phyloP scores from a whole-genome alignment of 305 asterid genomes.

The Fraxinus greggii region DNA sequence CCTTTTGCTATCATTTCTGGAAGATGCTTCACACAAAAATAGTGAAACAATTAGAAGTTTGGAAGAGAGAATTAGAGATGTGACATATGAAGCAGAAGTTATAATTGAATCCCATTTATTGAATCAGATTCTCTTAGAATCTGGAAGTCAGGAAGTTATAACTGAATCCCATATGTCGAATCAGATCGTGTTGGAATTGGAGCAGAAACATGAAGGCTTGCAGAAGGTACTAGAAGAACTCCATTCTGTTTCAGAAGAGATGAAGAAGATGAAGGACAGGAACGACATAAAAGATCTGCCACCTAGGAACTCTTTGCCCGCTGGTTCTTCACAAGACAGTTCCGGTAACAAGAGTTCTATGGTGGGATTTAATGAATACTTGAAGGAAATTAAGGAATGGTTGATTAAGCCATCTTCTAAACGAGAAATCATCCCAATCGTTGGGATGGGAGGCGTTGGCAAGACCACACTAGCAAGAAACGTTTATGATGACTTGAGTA shows the following conservation, averaged over 20 bases:
- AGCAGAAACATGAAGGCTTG: neutral
- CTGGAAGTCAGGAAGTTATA: neutral
- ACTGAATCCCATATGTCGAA: neutral
- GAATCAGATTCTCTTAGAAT: neutral
- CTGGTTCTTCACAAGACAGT: slow-evolving; percentile 17
- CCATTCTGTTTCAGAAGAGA: neutral
- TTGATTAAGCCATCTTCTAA: slow-evolving; percentile 6
- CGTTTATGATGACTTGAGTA: neutral
- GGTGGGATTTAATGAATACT: neutral
- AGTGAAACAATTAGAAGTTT: neutral
- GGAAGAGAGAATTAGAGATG: neutral
- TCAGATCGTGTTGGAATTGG: neutral
- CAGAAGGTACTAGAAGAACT: neutral
- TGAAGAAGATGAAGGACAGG: neutral
- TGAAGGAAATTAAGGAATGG: neutral
- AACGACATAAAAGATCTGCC: neutral
- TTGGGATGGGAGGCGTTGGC: neutral
- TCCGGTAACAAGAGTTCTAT: slow-evolving; percentile 10
- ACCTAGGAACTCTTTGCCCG: slow-evolving; percentile 14
- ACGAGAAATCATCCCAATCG: neutral
- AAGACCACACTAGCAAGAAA: neutral
- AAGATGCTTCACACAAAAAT: neutral
- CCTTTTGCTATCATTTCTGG: neutral
- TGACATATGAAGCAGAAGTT: neutral
- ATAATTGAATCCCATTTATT: neutral